These are phyloP conservation scores for Populus pruinosa DNA, from an alignment of 345 rosid species.

Conservation along the genomic window DNA sequence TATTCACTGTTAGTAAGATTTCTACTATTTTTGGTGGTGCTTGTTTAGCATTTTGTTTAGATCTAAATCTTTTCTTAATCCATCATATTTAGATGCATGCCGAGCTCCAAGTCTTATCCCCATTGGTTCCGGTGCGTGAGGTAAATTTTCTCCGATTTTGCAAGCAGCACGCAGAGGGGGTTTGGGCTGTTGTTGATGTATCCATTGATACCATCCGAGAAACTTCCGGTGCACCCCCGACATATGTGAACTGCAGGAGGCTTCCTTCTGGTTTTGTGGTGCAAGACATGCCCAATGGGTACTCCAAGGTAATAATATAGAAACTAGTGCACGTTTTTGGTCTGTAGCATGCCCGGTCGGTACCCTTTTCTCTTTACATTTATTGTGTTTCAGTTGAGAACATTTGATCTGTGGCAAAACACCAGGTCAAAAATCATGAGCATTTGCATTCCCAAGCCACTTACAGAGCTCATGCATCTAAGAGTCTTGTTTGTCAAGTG, in stretches of 20 bases:
- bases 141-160: constrained; percentile 81
- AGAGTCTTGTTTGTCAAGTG: constrained; percentile 38
- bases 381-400: constrained; percentile 13
- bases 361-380: constrained; percentile 11
- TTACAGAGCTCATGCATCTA: constrained; percentile 31
- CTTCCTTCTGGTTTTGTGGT: constrained; percentile 97
- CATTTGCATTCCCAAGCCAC: constrained; percentile 27
- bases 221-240: constrained; percentile 44
- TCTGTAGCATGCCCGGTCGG: neutral
- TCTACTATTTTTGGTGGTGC: neutral
- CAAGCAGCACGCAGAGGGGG: constrained; percentile 89
- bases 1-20: neutral
- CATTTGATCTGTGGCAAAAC: constrained; percentile 24
- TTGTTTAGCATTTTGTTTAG: neutral
- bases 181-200: constrained; percentile 97
- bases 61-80: neutral
- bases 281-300: constrained; percentile 95
- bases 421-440: constrained; percentile 23
- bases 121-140: constrained; percentile 90
- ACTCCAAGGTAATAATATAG: constrained; percentile 64
- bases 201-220: constrained; percentile 65
- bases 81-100: constrained; percentile 63
- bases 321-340: neutral
- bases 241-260: constrained; percentile 60
- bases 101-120: constrained; percentile 84